phyloP scores from a whole-genome alignment of 164 flowering plant species.

The Sedum album region DNA sequence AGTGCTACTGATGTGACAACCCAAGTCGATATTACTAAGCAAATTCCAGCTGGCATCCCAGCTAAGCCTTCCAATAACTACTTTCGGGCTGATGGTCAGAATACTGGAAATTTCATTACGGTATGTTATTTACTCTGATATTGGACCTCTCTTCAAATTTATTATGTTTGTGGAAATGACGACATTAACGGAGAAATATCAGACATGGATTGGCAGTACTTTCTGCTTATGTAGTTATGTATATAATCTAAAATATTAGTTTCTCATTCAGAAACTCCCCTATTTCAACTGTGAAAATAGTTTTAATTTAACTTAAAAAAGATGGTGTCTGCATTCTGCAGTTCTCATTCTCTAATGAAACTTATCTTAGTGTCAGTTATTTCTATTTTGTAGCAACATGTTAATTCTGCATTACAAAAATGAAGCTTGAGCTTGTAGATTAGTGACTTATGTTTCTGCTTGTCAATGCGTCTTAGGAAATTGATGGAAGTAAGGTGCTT shows the following conservation, averaged over 20 bases:
- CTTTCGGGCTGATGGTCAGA: constrained; percentile 1
- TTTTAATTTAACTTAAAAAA: too few relatives aligned
- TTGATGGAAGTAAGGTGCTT: neutral
- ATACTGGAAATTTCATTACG: neutral
- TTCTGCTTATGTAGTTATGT: too few relatives aligned
- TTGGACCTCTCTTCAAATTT: neutral
- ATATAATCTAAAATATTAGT: too few relatives aligned
- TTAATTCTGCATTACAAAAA: too few relatives aligned
- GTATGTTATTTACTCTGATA: neutral
- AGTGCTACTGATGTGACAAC: neutral
- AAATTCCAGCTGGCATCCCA: neutral
- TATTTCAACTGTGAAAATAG: too few relatives aligned
- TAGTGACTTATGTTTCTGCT: neutral
- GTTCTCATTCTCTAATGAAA: too few relatives aligned
- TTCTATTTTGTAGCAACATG: too few relatives aligned
- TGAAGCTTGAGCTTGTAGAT: neutral
- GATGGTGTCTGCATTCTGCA: too few relatives aligned
- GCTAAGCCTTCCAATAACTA: neutral
- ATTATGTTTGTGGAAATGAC: neutral
- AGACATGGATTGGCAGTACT: neutral
- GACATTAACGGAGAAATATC: too few relatives aligned
- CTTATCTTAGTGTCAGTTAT: too few relatives aligned
- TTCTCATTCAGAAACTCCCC: too few relatives aligned
- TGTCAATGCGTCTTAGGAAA: too few relatives aligned
- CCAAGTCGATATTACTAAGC: neutral